Base-by-base conservation (phyloP, 1,284 basidiomycete species). In the Pyrrhoderma noxium region DNA sequence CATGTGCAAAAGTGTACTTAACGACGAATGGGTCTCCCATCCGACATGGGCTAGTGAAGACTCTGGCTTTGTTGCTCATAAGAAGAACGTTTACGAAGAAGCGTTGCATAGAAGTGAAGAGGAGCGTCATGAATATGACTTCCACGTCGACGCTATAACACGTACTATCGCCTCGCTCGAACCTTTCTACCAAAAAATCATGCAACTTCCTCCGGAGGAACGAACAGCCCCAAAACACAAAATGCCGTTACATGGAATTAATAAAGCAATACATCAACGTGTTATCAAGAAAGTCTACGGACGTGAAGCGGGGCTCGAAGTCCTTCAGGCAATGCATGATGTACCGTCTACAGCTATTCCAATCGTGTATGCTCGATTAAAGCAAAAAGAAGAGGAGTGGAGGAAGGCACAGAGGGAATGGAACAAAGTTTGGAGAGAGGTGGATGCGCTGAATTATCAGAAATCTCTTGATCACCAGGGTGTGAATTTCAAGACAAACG, bases 381-480 rank as follows among this genome's bases (percentile, higher is more conserved):
- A 96, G 73, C 87, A 90, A 67, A 99, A 98, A 70, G 94, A 98
- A 65, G 93, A 94, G 59, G 94, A 98, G 65, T 99, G 96, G 95
- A 96, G 94, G 69, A 79, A 91, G n/a, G 94, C 93, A n/a, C 91
- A 97, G 67, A 72, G 93, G 56, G 96, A 97, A 69, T 99, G 96
- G 96, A 97, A 98, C 72, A 92, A 95, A 65, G 91, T 98, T 45
- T 99, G 95, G 96, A 75, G 94, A 50, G 95, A 97, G 71, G 91
- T 97, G 19, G 95, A 97, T 62, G 89, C 89, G 38, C 77, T 89
- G 59, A 97, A 97, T 70, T 97, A 91, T 65, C 80, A 83, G 68
- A 94, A 93, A 74, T 88, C 86, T 44, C 76, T 98, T 57, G 95
- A 98, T 65, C 92, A 96, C 65, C 93, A 96, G 65, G 89, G 85